Conservation (phyloP, 225 moss, liverwort and hornwort genomes). For the Physcomitrium patens region DNA sequence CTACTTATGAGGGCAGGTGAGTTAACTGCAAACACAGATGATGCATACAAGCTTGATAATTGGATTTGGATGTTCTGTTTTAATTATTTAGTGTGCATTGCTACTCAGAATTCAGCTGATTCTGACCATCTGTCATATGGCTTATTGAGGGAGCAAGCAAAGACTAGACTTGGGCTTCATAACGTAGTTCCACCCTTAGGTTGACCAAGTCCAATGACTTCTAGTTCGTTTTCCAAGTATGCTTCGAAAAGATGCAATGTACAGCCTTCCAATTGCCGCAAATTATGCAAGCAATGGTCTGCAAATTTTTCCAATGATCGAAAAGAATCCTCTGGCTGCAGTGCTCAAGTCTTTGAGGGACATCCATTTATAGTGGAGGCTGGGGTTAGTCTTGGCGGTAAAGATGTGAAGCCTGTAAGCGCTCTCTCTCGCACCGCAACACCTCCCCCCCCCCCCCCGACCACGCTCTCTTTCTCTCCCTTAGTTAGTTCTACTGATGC, state of each 20-base stretch:
- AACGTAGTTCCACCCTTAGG: no score
- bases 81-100: neutral
- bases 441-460: neutral
- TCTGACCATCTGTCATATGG: slow-evolving; percentile 10
- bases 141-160: neutral
- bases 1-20: slow-evolving; percentile 97
- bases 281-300: neutral
- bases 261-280: neutral
- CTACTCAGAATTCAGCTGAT: slow-evolving; percentile 17
- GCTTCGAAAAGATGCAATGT: no score
- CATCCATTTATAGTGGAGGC: slow-evolving; percentile 97
- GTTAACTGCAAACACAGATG: slow-evolving; percentile 17
- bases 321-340: slow-evolving; percentile 44
- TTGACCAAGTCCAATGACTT: no score
- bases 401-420: slow-evolving; percentile 91
- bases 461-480: no score
- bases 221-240: no score
- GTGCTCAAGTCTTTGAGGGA: slow-evolving; percentile 96
- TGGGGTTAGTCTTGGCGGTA: slow-evolving; percentile 96
- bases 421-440: neutral
- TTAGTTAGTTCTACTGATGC: no score
- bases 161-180: no score
- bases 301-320: slow-evolving; percentile 11
- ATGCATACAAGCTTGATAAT: neutral
- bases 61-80: neutral